Base-by-base conservation (phyloP, 140 eudicot genomes). In the Flaveria floridana region DNA sequence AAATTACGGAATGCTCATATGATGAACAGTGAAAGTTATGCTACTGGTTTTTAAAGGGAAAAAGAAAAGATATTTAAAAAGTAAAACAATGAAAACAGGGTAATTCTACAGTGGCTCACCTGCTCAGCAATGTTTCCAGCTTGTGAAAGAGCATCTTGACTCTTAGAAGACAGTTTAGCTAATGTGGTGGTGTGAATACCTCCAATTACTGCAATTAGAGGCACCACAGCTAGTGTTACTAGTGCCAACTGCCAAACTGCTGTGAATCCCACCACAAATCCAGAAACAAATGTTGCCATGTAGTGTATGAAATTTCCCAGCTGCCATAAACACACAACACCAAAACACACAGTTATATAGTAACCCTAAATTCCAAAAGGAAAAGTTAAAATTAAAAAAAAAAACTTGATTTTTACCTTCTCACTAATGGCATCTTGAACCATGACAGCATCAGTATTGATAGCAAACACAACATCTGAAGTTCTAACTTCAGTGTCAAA, bases 231-330 rank as follows among this genome's bases (percentile, higher is more conserved):
- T 37, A 92, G 79, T 69, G 97, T 92, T 14, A 92, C 96, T 30
- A 92, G 74, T 69, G 96, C 92, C 72, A 92, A 79, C 65, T 92
- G 97, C 97, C 97, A 92, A 47, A 87, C 97, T 65, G 96, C 97
- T 41, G 97, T 92, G 37, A 92, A 92, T 52, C 97, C 97, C 84
- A 92, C 97, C 74, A 86, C 86, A 83, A 89, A 89, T 30, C 93
- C 96, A 72, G 90, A 85, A 61, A 81, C 85, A 80, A 87, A 89
- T 66, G 96, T 87, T 87, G 90, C 96, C 84, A 89, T 85, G 21
- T 89, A 87, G 76, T 89, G 96, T 70, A 89, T 87, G 76, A 87
- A 89, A 74, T 86, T 87, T 30, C 93, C 93, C 80, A 89, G 58
- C 96, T 87, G 88, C 65, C 64, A 82, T 48, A 21, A 56, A 67